These are phyloP conservation scores for Pichia sp. DNA, from an alignment of 1,139 yeast genomes.

Conservation along the genomic window DNA sequence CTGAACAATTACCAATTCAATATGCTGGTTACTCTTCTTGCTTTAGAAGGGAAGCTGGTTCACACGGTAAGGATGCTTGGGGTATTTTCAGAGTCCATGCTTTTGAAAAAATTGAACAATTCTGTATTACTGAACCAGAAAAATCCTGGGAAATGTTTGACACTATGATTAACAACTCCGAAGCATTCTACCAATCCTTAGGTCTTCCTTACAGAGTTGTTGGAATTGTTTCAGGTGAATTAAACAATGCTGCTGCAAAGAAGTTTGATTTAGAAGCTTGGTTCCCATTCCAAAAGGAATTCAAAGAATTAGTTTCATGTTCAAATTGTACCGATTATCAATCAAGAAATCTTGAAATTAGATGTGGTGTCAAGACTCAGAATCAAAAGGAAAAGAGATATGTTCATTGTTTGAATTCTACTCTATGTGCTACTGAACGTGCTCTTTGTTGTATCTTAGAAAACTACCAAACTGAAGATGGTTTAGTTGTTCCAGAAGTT, in stretches of 20 bases:
- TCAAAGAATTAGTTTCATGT: conserved; percentile 96
- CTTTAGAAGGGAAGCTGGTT: conserved; percentile 99
- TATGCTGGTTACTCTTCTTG: conserved; percentile 98
- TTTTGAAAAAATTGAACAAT: conserved; percentile 96
- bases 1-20: conserved; percentile 91
- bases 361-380: conserved; percentile 97
- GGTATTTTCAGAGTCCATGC: conserved; percentile 99
- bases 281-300: conserved; percentile 99
- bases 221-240: conserved; percentile 96
- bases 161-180: conserved; percentile 84
- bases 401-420: conserved; percentile 97
- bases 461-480: conserved; percentile 96
- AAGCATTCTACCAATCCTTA: conserved; percentile 88
- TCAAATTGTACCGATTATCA: conserved; percentile 99
- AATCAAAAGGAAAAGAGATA: conserved; percentile 95
- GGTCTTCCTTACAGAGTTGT: conserved; percentile 96
- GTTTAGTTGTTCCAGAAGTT: conserved; percentile 89
- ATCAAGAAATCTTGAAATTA: conserved; percentile 94
- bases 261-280: conserved; percentile 98
- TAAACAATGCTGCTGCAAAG: conserved; percentile 98
- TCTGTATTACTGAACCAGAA: conserved; percentile 93
- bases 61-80: conserved; percentile 99
- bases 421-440: conserved; percentile 96
- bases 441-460: conserved; percentile 95
- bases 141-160: conserved; percentile 97